These are phyloP conservation scores for Gynostemma pentaphyllum DNA, from an alignment of 306 rosid genomes.

Conservation along the genomic window DNA sequence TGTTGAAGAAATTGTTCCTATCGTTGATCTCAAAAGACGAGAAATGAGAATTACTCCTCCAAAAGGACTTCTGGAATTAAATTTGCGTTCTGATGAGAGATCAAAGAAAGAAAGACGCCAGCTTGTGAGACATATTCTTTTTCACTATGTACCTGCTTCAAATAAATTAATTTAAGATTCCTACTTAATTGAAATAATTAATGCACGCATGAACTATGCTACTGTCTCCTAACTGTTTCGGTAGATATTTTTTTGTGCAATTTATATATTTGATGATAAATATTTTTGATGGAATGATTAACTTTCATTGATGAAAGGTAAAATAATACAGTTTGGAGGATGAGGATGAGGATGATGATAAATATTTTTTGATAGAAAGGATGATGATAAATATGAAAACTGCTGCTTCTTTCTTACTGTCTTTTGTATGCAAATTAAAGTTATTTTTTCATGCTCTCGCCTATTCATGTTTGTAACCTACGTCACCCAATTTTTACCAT, in stretches of 20 bases:
- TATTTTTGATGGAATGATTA: too few relatives aligned
- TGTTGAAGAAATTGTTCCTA: conserved; percentile 91
- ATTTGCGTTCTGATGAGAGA: conserved; percentile 61
- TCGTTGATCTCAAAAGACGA: conserved; percentile 53
- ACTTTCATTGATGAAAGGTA: too few relatives aligned
- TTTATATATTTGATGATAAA: background rate
- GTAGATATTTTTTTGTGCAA: background rate
- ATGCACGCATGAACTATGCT: background rate
- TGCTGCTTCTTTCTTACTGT: background rate
- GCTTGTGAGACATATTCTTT: conserved; percentile 74
- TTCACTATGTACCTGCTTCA: conserved; percentile 18
- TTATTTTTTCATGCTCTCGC: background rate
- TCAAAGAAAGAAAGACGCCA: conserved; percentile 96
- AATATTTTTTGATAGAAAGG: too few relatives aligned
- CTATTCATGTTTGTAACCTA: background rate
- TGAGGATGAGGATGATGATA: too few relatives aligned
- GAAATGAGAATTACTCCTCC: conserved; percentile 85
- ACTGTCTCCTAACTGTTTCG: background rate
- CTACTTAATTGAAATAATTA: background rate
- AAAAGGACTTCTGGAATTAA: conserved; percentile 87
- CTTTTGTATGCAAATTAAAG: background rate
- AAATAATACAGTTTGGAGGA: too few relatives aligned
- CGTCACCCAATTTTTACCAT: conserved; percentile 19
- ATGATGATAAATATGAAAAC: background rate
- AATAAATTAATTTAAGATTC: background rate